Evolutionary conservation across 2,329 filamentous ascomycete species (phyloP), one percentile per base, ranked within the genome.

Genomic region (Metarhizium album): DNA sequence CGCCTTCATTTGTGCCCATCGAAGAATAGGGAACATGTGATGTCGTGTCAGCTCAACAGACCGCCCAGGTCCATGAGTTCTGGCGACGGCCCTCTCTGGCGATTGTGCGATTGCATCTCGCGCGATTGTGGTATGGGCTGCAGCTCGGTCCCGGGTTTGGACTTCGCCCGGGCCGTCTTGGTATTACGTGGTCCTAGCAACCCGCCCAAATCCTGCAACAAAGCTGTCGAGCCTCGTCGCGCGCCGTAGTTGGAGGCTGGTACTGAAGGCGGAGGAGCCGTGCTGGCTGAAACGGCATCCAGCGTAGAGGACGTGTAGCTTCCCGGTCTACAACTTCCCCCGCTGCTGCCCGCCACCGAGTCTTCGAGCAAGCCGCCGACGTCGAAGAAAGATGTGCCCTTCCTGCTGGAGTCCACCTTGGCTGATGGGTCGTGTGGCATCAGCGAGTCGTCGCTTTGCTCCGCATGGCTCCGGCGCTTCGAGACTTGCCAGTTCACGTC

Each of bases 321-420:
- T 29, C 69, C 68, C 11, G 69, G 66, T 40, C 67, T 62, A 46
- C 66, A 59, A 45, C 64, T 66, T 24, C 60, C n/a, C n/a, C n/a
- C 59, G 47, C 59, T 64, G 54, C 63, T 62, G 47, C 60, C 60
- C 6, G 58, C 56, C 24, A 50, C 47, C 2, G 67, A 55, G 18
- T 74, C 74, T 4, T 84, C 80, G 0, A 94, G 70, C 0, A 95
- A 69, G 0, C 87, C 87, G 22, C 89, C 89, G 1, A 90, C 84
- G 57, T 95, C 90, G 59, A 91, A 90, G 64, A 95, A 91, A 0
- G 87, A 88, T 4, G 93, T 80, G 45, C 76, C 60, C 42, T 60
- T 61, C 9, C 57, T 62, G 13, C 57, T 55, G 11, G 46, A 56
- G 27, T 53, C 64, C 47, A 14, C 62, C 48, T 65, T 63, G 18